A percentile compares a stretch with the other conserved stretches of the same genome.
These are phyloP conservation scores for Kodamaea derodonti DNA, from an alignment of 1,139 yeast species.

Conservation along the genomic window DNA sequence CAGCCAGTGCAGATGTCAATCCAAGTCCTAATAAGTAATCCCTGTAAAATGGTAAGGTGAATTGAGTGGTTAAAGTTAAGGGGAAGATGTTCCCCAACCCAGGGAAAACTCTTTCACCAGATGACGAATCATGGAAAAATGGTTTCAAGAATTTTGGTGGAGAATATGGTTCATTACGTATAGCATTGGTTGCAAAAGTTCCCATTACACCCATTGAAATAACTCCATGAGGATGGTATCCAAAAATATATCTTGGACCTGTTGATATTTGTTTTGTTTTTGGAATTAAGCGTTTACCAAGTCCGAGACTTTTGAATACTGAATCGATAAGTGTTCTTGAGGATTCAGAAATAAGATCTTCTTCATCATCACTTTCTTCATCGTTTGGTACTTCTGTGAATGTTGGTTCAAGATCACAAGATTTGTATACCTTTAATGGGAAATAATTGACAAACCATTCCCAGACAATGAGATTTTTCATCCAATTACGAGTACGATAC, in stretches of 20 bases:
- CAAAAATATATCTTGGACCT: slow-evolving; percentile 83
- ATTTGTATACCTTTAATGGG: slow-evolving; percentile 73
- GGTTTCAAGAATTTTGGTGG: slow-evolving; percentile 52
- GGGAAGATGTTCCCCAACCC: slow-evolving; percentile 74
- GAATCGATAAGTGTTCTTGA: slow-evolving; percentile 36
- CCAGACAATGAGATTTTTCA: slow-evolving; percentile 65
- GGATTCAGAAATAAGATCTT: slow-evolving; percentile 39
- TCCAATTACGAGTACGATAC: slow-evolving; percentile 52
- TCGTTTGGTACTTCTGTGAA: slow-evolving; percentile 39
- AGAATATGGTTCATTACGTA: slow-evolving; percentile 42
- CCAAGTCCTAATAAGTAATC: slow-evolving; percentile 84
- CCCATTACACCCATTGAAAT: slow-evolving; percentile 93
- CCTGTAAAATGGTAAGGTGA: slow-evolving; percentile 81
- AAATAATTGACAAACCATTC: slow-evolving; percentile 71
- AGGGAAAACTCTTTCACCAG: slow-evolving; percentile 58
- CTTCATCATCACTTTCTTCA: slow-evolving; percentile 31
- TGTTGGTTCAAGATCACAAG: slow-evolving; percentile 73
- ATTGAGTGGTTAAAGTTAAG: slow-evolving; percentile 79
- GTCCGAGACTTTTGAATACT: slow-evolving; percentile 35
- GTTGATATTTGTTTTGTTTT: slow-evolving; percentile 31
- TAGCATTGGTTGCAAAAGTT: slow-evolving; percentile 75
- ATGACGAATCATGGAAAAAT: slow-evolving; percentile 41
- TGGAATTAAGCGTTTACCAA: slow-evolving; percentile 31
- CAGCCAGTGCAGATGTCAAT: slow-evolving; percentile 77
- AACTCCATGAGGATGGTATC: slow-evolving; percentile 96